Base-by-base conservation (phyloP, 1,284 basidiomycete species). In the Bondarzewia mesenterica region DNA sequence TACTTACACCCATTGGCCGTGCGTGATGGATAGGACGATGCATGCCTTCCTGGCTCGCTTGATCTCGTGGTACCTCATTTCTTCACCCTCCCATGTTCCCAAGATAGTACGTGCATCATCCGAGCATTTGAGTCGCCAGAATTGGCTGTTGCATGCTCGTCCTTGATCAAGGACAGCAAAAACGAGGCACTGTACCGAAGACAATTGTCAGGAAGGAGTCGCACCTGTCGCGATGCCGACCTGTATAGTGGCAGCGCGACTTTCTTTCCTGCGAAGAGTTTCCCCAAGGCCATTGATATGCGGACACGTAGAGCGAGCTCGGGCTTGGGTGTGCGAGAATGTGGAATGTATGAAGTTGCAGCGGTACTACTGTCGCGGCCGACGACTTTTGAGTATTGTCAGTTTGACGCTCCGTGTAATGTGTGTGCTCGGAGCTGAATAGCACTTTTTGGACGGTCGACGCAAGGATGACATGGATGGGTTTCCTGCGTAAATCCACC, bases 81-180 rank as follows among this genome's bases (percentile, higher is more conserved):
- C 26, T 29, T 43, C 42, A 16, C 10, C 20, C 16, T 40, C 16
- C 38, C 32, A 57, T 48, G 39, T 55, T 47, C 6, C 53, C 47
- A 41, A 43, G 27, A 48, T 26, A 27, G 47, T 48, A 15, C 73
- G 72, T 44, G 83, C 66, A 59, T 82, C 82, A 58, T 85, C 77
- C 36, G 68, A 66, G 35, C 72, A 72, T 57, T 80, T 82, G 47
- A 83, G 60, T 49, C 70, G 73, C 63, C 79, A 88, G 63, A 87
- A 87, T 49, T 74, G 70, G 25, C 87, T 89, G 56, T 7, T 49
- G 44, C 42, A 51, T 50, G 46, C 51, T 7, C 35, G 12, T 27
- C 18, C 23, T n/a, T 20, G 20, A 12, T 5, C 6, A 26, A 22
- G 5, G 7, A 16, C 3, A 27, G 2, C 5, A 8, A 20, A 14